phyloP scores from a whole-genome alignment of 75 land plant species.

The Pinus albicaulis region DNA sequence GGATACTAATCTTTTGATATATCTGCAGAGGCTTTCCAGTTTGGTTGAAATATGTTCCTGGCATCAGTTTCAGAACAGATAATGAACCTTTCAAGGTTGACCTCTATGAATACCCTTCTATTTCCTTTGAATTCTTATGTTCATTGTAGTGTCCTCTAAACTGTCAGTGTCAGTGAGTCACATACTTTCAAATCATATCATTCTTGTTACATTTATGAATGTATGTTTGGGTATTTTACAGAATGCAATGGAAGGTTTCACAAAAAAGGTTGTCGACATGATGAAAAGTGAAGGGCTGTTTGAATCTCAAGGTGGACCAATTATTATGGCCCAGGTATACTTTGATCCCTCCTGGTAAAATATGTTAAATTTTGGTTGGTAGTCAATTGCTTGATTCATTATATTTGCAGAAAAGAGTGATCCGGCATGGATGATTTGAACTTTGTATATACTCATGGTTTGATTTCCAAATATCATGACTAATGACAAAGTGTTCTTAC shows the following conservation, averaged over 20 bases:
- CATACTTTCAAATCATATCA: not conserved
- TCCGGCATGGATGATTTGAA: not conserved
- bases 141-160: not conserved
- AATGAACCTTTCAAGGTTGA: conserved; percentile 88
- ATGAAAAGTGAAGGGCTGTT: conserved; percentile 64
- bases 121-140: not conserved
- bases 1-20: not conserved
- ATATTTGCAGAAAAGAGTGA: not conserved
- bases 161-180: not conserved
- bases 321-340: conserved; percentile 66
- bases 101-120: not conserved
- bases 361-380: not conserved
- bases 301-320: conserved; percentile 80
- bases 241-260: conserved; percentile 84
- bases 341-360: not conserved
- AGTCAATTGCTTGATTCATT: not conserved
- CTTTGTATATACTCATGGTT: not conserved
- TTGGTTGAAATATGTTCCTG: conserved; percentile 91
- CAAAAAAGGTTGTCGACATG: conserved; percentile 60
- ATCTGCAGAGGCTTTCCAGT: conserved; percentile 80
- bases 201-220: not conserved
- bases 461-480: not conserved
- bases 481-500: not conserved
- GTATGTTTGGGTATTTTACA: conserved; percentile 8
- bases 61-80: conserved; percentile 87